Evolutionary conservation across 208 protist genomes (phyloP).

Genomic region (Histomonas meleagridis): DNA sequence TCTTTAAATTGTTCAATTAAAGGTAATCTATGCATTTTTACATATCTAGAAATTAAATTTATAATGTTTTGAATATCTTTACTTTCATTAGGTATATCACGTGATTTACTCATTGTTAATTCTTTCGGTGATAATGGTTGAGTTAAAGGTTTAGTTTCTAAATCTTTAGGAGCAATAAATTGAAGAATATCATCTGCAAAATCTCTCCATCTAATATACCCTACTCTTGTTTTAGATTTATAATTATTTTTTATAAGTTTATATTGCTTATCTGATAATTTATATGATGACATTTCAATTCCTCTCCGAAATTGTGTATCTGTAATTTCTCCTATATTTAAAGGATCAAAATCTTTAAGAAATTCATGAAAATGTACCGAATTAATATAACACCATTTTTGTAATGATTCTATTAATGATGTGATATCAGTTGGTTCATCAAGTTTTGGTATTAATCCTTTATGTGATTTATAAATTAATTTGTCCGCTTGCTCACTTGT

Average conservation of each 20-base stretch:
- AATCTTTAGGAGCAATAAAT: neutral
- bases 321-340: neutral
- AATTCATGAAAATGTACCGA: neutral
- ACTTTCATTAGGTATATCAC: neutral
- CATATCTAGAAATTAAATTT: neutral
- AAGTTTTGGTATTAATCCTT: neutral
- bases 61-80: neutral
- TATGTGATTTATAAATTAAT: neutral
- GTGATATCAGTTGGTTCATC: neutral
- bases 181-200: neutral
- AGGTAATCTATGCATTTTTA: neutral
- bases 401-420: neutral
- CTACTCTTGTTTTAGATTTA: neutral
- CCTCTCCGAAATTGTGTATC: neutral
- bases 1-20: constrained; percentile 23
- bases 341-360: neutral
- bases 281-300: neutral
- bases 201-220: neutral
- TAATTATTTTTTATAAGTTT: neutral
- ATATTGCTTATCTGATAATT: neutral
- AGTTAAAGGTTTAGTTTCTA: neutral
- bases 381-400: neutral
- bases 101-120: neutral
- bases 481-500: neutral
- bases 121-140: neutral